Evolutionary conservation across 1,284 basidiomycete genomes (phyloP), one percentile per base, ranked within the genome.

Genomic region (Cutaneotrichosporon mucoides): DNA sequence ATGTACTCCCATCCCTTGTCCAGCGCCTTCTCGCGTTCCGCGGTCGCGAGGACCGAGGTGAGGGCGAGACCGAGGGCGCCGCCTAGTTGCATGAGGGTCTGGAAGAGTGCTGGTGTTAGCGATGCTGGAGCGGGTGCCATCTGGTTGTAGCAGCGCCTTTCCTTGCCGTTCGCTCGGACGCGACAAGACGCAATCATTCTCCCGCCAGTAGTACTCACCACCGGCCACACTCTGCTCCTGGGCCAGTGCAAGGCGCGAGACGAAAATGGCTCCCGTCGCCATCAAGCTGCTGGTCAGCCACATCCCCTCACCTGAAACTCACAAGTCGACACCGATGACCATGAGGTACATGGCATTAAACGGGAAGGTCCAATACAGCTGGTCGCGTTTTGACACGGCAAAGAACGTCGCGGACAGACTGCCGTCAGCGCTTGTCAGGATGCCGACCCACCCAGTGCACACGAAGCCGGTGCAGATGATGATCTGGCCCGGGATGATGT

Each of bases 151-250:
- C 24, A 24, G 24, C 24, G 24, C 24, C 24, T 24, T 24, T 24
- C 24, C 24, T 24, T 24, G 24, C 24, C 24, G 24, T 24, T 24
- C 24, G 24, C 24, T 24, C 24, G 24, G 24, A 24, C 24, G 24
- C 24, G 24, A 24, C 24, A 24, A 24, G 24, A 24, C 24, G 24
- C 24, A 24, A 24, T 24, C 24, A 24, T 24, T 24, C 24, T 24
- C 24, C 24, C 24, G 24, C 24, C 6, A 5, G 12, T 33, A n/a
- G 15, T 36, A 9, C 46, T 35, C 13, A 48, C 46, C 46, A 2
- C 87, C 88, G 2, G 86, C 84, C 1, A 90, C 80, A 70, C 84
- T 85, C 72, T 90, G 88, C 68, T 91, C 89, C 57, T 86, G 81
- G 2, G 84, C 84, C 4, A 81, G 73, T 2, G 83, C 82, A 13